Evolutionary conservation across 257 asterid species (phyloP), one percentile per base, ranked within the genome.

Genomic region (Hygrophila difformis): DNA sequence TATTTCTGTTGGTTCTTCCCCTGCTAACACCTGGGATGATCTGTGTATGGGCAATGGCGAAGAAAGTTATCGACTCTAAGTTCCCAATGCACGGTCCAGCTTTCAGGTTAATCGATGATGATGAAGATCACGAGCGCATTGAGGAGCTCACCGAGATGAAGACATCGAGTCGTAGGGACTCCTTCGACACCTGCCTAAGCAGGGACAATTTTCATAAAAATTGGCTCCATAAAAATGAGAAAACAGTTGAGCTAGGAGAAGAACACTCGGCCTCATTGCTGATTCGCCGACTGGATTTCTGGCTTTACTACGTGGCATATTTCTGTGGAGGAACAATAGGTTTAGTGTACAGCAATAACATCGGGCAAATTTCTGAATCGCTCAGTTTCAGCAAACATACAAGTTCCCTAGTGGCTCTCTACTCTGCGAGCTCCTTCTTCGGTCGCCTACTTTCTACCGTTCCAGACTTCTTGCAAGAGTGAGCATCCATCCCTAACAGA

Each of bases 281-380:
- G 12, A 11, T 78, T 19, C 4, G 18, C 5, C 49, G 67, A 16
- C 44, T 47, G 62, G 93, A 82, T 21, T 82, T 82, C 47, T 82
- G 94, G 94, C 67, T 82, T 8, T 82, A 78, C 66, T 78, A 60
- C 55, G 37, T 66, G 5, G 68, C 79, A 14, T 82, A 82, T 53
- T 59, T 75, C 29, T 71, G 81, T 39, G 75, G 86, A 18, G 94
- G 83, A 48, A 82, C 94, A 7, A 61, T 73, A 5, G 86, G 80
- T 29, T 61, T 82, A 13, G 77, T 71, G 39, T 82, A 78, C 19
- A 68, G 73, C 28, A 82, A 82, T 69, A 82, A 76, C 63, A 69
- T 82, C 5, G 94, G 94, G 22, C 89, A 82, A 55, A 71, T 82
- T 38, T 71, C 75, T 5, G 63, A 82, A 47, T 72, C 94, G 21